Conservation (phyloP, 2,329 filamentous ascomycete species). For the Colletotrichum destructivum region DNA sequence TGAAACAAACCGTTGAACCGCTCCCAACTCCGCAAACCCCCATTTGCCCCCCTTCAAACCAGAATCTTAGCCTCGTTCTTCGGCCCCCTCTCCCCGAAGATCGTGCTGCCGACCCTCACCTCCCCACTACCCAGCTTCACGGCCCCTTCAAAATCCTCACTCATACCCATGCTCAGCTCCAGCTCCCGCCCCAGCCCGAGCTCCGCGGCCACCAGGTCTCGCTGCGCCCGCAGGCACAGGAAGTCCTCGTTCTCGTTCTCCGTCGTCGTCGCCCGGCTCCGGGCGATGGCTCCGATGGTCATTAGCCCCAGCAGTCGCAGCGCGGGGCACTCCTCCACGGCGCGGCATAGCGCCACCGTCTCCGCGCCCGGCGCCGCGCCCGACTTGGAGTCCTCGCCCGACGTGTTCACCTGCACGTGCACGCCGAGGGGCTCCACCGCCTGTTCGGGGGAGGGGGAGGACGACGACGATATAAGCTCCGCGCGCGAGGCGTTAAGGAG, state of each 20-base stretch:
- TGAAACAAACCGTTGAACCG: neutral
- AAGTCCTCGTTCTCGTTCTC: constrained; percentile 97
- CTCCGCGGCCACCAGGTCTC: constrained; percentile 77
- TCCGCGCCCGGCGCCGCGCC: constrained; percentile 80
- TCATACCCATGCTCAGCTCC: constrained; percentile 99
- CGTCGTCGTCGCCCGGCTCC: constrained; percentile 79
- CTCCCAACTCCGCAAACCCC: neutral
- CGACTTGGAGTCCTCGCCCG: constrained; percentile 87
- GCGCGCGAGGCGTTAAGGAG: constrained; percentile 84
- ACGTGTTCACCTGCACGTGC: constrained; percentile 97
- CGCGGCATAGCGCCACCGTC: constrained; percentile 75
- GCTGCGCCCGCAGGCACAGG: constrained; percentile 74
- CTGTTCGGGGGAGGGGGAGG: constrained; percentile 53
- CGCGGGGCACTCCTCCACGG: constrained; percentile 80
- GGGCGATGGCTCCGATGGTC: constrained; percentile 96
- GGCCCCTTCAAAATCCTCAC: constrained; percentile 93
- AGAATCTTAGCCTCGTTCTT: constrained; percentile 84
- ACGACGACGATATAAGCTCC: constrained; percentile 59
- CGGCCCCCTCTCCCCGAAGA: constrained; percentile 87
- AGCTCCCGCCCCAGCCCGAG: constrained; percentile 66
- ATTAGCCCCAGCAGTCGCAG: constrained; percentile 87
- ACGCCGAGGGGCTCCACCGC: constrained; percentile 72
- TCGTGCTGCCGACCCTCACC: constrained; percentile 92
- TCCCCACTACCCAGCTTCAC: constrained; percentile 87
- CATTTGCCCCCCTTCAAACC: constrained; percentile 50